Percentiles rank a stretch among this genome's conserved stretches.
phyloP scores from a whole-genome alignment of 2,329 filamentous ascomycete species.

The Alternaria alternata region DNA sequence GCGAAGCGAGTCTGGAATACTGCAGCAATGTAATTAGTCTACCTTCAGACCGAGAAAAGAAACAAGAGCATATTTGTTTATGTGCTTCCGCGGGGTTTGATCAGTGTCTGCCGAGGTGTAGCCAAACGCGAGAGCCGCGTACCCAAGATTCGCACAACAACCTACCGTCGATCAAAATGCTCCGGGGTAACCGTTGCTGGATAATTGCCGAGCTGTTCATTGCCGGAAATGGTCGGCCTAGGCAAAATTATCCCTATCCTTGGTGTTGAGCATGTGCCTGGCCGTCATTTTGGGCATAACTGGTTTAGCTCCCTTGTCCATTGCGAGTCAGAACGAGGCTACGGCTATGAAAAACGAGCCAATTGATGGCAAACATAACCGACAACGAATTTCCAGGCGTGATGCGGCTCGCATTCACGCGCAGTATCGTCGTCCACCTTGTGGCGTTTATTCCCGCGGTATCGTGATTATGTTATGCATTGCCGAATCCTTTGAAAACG shows the following conservation, averaged over 20 bases:
- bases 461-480: not conserved
- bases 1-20: not conserved
- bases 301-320: not conserved
- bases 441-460: not conserved
- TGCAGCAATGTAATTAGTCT: not conserved
- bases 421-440: not conserved
- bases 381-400: not conserved
- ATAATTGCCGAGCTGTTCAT: constrained; percentile 1
- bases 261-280: constrained; percentile 2
- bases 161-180: not conserved
- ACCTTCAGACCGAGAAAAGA: not conserved
- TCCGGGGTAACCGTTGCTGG: not conserved
- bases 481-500: not conserved
- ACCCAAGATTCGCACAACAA: not conserved
- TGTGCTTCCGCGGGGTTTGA: not conserved
- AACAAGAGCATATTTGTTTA: not conserved
- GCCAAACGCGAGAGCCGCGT: not conserved
- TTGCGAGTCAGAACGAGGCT: constrained; percentile 8
- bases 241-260: not conserved
- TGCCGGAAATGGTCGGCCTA: not conserved
- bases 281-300: not conserved
- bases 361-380: not conserved
- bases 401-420: not conserved
- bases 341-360: constrained; percentile 1
- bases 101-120: not conserved